These are phyloP conservation scores for Viola odorata DNA, from an alignment of 345 rosid species.

Conservation along the genomic window DNA sequence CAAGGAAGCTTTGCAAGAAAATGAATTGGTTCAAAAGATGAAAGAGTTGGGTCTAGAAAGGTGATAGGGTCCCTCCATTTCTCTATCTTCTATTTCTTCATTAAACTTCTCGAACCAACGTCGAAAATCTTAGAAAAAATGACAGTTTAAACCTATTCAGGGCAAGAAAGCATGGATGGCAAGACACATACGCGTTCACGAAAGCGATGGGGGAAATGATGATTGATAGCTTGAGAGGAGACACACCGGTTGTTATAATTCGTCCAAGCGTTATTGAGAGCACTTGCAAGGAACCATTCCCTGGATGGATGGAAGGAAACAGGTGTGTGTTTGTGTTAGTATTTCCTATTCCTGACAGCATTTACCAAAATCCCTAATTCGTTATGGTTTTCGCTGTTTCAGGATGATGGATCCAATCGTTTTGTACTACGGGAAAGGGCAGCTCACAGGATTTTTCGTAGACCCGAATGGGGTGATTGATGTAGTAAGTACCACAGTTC, in stretches of 20 bases:
- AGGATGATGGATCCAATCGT: constrained; percentile 99
- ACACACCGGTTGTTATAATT: constrained; percentile 70
- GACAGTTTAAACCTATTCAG: constrained; percentile 23
- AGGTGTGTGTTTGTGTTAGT: constrained; percentile 37
- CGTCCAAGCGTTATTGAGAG: constrained; percentile 90
- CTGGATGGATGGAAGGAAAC: constrained; percentile 99
- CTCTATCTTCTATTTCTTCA: background rate
- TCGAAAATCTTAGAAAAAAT: background rate
- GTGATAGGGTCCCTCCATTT: constrained; percentile 20
- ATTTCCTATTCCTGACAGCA: too few species aligned
- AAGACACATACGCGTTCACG: constrained; percentile 85
- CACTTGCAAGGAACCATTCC: constrained; percentile 85
- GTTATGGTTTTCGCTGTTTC: background rate
- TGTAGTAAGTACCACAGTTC: constrained; percentile 41
- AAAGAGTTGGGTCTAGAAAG: constrained; percentile 78
- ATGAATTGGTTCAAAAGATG: constrained; percentile 51
- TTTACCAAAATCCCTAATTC: too few species aligned
- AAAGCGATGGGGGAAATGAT: constrained; percentile 99
- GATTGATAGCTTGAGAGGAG: constrained; percentile 64
- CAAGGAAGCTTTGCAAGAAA: constrained; percentile 29
- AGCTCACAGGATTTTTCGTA: constrained; percentile 77
- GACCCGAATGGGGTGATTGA: constrained; percentile 88
- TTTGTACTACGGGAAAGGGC: constrained; percentile 87
- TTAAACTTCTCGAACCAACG: background rate
- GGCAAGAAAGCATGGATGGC: constrained; percentile 91